Base-by-base conservation (phyloP, 768 basidiomycete species). In the Pilatotrama ljubarskyi region DNA sequence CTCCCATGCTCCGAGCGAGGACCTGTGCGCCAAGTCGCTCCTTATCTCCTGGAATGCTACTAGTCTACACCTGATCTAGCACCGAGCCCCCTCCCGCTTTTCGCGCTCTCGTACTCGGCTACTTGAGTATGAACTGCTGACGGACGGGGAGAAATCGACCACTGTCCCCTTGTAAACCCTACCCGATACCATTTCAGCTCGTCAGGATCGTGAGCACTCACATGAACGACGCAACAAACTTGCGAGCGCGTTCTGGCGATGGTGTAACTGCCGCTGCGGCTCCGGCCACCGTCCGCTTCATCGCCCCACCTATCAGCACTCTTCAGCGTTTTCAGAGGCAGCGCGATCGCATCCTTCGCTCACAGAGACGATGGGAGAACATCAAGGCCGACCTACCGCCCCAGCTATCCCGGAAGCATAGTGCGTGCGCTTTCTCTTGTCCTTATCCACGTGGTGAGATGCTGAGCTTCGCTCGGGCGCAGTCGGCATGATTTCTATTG, bases 401-500 rank as follows among this genome's bases (percentile, higher is more conserved):
- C 3, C 70, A 71, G 54, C 63, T 71, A 4, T 64, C 68, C 4
- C 64, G 67, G 5, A 58, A 59, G 50, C 70, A 71, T 37, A 71
- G 70, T 71, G 36, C 46, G 68, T 57, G 3, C 6, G 2, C 8
- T 17, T 14, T 5, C 6, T 2, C 8, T 20, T 14, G 7, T 47
- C 10, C 0, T 47, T 17, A 20, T 20, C 26, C n/a, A 14, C 24
- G 17, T 32, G 9, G 24, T 7, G 40, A 29, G 18, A 46, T 24
- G n/a, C 15, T 48, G 20, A 14, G 2, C 5, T 29, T 20, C 29
- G 36, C 26, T 18, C 14, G 10, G 46, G 5, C 7, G 2, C 46
- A 70, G 69, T 70, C 20, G 67, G 69, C 15, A 70, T 70, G 69
- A 70, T 70, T 10, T 70, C 69, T 5, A 67, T 70, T 5, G 69